Conservation (phyloP, 495 filamentous ascomycete genomes). For the Aspergillus nidulans region DNA sequence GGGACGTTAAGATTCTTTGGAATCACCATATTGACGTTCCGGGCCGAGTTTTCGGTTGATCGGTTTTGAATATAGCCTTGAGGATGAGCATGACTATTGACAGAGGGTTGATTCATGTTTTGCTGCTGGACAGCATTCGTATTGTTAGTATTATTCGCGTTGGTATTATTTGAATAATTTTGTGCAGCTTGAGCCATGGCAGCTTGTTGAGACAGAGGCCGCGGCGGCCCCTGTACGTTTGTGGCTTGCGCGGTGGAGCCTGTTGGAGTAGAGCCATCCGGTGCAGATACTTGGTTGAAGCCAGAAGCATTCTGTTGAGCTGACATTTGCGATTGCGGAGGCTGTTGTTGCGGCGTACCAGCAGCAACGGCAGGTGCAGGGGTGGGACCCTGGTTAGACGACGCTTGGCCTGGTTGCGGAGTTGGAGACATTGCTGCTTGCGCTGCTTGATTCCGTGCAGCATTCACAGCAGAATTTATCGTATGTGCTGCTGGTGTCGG, state of each 20-base stretch:
- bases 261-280: slow-evolving; percentile 40
- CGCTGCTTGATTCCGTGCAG: slow-evolving; percentile 44
- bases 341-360: slow-evolving; percentile 44
- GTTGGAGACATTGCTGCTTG: slow-evolving; percentile 38
- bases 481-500: slow-evolving; percentile 47
- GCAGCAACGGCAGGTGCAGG: slow-evolving; percentile 20
- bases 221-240: slow-evolving; percentile 47
- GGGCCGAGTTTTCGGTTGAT: slow-evolving; percentile 41
- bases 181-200: slow-evolving; percentile 58
- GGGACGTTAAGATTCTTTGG: slow-evolving; percentile 70
- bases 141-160: slow-evolving; percentile 25
- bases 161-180: slow-evolving; percentile 49
- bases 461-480: slow-evolving; percentile 50
- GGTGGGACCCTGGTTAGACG: slow-evolving; percentile 31
- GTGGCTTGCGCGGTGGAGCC: slow-evolving; percentile 37
- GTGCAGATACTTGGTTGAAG: slow-evolving; percentile 32
- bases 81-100: slow-evolving; percentile 49
- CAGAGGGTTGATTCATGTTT: slow-evolving; percentile 28
- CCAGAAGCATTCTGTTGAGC: slow-evolving; percentile 35
- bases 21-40: slow-evolving; percentile 65
- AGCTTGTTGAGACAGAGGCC: slow-evolving; percentile 58
- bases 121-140: slow-evolving; percentile 33
- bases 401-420: slow-evolving; percentile 34
- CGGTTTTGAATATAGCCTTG: slow-evolving; percentile 47
- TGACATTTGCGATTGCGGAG: slow-evolving; percentile 38